Percentiles rank a stretch among this genome's conserved stretches.
These are phyloP conservation scores for Ceratocystis alfenasii DNA, from an alignment of 2,329 filamentous ascomycete genomes.

Conservation along the genomic window DNA sequence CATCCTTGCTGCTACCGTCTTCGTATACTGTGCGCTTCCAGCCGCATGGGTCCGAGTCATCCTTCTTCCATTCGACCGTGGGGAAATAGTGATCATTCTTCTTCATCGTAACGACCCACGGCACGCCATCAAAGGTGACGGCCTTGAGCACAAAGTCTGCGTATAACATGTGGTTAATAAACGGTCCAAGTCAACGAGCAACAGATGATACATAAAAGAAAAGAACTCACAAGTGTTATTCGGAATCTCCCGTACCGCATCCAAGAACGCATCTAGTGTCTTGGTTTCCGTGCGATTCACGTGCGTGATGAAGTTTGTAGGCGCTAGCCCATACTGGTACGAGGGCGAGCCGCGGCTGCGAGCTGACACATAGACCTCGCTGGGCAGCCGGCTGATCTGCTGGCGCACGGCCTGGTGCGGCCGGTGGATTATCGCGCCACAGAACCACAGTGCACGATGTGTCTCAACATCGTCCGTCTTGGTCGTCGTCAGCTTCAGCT, in stretches of 20 bases:
- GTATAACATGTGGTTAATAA: neutral
- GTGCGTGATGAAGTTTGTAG: conserved; percentile 94
- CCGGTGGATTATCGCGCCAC: conserved; percentile 81
- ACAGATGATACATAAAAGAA: neutral
- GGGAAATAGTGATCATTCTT: conserved; percentile 96
- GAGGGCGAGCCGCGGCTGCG: conserved; percentile 70
- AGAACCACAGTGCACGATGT: conserved; percentile 83
- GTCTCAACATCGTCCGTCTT: conserved; percentile 86
- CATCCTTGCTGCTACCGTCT: conserved; percentile 11
- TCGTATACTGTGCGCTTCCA: conserved; percentile 46
- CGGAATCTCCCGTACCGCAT: conserved; percentile 72
- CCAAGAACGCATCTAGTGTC: conserved; percentile 68
- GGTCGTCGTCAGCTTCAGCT: conserved; percentile 69
- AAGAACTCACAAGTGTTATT: conserved; percentile 70
- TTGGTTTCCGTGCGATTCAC: conserved; percentile 82
- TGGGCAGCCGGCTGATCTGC: conserved; percentile 92
- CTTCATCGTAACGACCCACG: conserved; percentile 99
- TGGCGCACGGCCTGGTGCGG: conserved; percentile 94
- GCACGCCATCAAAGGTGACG: conserved; percentile 97
- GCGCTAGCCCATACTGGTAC: conserved; percentile 82
- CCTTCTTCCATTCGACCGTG: conserved; percentile 58
- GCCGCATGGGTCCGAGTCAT: conserved; percentile 44
- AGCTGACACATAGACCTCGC: conserved; percentile 89
- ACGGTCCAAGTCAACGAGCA: too few species aligned
- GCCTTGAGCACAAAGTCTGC: conserved; percentile 85